These are phyloP conservation scores for Rhododendron ovatum DNA, from an alignment of 148 eudicot genomes.

Conservation along the genomic window DNA sequence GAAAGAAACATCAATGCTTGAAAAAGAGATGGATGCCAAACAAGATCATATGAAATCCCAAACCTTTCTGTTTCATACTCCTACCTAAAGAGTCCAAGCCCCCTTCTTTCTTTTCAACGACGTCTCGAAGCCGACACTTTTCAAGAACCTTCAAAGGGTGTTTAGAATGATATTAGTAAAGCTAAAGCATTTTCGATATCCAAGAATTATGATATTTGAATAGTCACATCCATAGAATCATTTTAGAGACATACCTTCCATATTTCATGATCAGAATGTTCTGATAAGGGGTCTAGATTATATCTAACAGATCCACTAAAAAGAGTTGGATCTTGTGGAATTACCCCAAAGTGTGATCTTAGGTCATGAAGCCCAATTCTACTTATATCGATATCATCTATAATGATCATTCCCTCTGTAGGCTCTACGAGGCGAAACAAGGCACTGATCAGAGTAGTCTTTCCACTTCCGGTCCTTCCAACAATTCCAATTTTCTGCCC, in stretches of 20 bases:
- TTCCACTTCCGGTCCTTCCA: conserved; percentile 64
- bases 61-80: neutral
- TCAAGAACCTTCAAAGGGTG: conserved; percentile 36
- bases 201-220: neutral
- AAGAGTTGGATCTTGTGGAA: conserved; percentile 59
- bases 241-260: conserved; percentile 35
- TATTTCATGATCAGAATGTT: conserved; percentile 48
- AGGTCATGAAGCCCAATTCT: conserved; percentile 58
- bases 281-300: conserved; percentile 51
- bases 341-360: conserved; percentile 48
- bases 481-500: conserved; percentile 55
- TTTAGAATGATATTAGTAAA: neutral
- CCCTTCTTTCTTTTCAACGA: conserved; percentile 36
- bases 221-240: neutral
- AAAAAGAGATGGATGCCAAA: neutral
- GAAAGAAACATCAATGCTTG: neutral
- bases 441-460: conserved; percentile 46
- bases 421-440: conserved; percentile 63
- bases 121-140: conserved; percentile 49
- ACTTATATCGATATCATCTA: conserved; percentile 39
- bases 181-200: neutral
- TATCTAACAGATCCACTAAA: conserved; percentile 47
- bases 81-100: conserved; percentile 53
- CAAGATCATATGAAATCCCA: neutral
- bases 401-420: conserved; percentile 41